Evolutionary conservation across 495 filamentous ascomycete genomes (phyloP).

Genomic region (Xylaria bambusicola): DNA sequence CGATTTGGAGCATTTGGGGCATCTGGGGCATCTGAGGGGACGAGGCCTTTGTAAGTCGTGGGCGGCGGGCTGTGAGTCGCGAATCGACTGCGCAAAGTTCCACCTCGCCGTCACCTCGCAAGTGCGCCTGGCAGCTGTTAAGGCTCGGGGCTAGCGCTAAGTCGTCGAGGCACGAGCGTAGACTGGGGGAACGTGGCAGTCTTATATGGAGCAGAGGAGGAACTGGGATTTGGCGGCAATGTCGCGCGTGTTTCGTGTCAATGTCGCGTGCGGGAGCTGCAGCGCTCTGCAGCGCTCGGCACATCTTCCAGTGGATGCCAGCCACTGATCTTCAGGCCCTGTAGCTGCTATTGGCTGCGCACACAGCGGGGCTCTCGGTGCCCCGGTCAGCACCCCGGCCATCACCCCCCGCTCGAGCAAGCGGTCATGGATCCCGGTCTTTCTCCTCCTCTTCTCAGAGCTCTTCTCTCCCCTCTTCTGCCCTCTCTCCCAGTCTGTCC

Average conservation of each 20-base stretch:
- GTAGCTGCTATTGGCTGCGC: constrained; percentile 23
- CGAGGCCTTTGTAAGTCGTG: neutral
- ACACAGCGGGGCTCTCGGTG: neutral
- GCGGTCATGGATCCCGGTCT: no score
- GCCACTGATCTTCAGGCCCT: constrained; percentile 28
- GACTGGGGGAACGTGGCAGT: constrained; percentile 25
- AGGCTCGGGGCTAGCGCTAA: constrained; percentile 12
- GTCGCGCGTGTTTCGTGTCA: constrained; percentile 38
- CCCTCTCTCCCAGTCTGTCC: no score
- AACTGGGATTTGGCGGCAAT: constrained; percentile 21
- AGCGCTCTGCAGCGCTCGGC: constrained; percentile 24
- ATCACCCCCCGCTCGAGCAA: constrained; percentile 2
- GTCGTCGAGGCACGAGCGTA: constrained; percentile 15
- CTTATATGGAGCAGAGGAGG: constrained; percentile 24
- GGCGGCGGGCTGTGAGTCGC: neutral
- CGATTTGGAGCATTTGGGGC: no score
- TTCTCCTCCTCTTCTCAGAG: no score
- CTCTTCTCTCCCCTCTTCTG: no score
- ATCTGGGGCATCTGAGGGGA: no score
- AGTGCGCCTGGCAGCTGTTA: no score
- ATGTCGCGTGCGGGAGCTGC: constrained; percentile 27
- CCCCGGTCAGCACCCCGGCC: constrained; percentile 4
- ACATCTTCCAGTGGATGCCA: constrained; percentile 25
- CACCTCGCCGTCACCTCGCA: constrained; percentile 15
- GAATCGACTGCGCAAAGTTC: constrained; percentile 14